phyloP scores from a whole-genome alignment of 352 stramenopile genomes.

The Peronosclerospora sorghi region DNA sequence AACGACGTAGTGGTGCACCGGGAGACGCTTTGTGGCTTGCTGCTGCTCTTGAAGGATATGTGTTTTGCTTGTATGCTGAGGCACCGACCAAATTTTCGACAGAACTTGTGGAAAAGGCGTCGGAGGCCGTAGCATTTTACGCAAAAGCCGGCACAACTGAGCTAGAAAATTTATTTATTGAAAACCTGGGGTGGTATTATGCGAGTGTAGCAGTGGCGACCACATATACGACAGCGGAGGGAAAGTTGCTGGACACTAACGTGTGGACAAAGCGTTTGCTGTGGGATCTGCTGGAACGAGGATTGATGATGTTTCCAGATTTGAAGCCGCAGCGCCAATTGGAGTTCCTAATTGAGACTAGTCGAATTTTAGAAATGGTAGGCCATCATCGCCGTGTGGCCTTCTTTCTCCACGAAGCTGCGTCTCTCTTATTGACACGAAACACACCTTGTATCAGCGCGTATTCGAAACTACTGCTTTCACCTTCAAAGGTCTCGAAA shows the following conservation, averaged over 20 bases:
- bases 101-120: constrained; percentile 71
- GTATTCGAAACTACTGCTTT: constrained; percentile 11
- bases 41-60: constrained; percentile 63
- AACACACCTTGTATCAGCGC: constrained; percentile 13
- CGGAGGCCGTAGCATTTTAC: constrained; percentile 60
- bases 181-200: constrained; percentile 69
- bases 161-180: constrained; percentile 61
- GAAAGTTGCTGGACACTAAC: constrained; percentile 33
- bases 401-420: constrained; percentile 66
- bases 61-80: constrained; percentile 47
- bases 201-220: constrained; percentile 24
- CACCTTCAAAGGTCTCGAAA: constrained; percentile 12
- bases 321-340: constrained; percentile 39
- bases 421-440: constrained; percentile 28
- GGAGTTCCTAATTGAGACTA: constrained; percentile 52
- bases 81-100: constrained; percentile 44
- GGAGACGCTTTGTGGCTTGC: constrained; percentile 73
- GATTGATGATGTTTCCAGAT: constrained; percentile 38
- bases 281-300: constrained; percentile 56
- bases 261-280: constrained; percentile 64
- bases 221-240: constrained; percentile 13
- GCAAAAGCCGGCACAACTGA: constrained; percentile 45
- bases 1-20: constrained; percentile 36
- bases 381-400: constrained; percentile 50
- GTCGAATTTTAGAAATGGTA: constrained; percentile 54